phyloP scores from a whole-genome alignment of 2,329 filamentous ascomycete species.

The Colletotrichum tanaceti region DNA sequence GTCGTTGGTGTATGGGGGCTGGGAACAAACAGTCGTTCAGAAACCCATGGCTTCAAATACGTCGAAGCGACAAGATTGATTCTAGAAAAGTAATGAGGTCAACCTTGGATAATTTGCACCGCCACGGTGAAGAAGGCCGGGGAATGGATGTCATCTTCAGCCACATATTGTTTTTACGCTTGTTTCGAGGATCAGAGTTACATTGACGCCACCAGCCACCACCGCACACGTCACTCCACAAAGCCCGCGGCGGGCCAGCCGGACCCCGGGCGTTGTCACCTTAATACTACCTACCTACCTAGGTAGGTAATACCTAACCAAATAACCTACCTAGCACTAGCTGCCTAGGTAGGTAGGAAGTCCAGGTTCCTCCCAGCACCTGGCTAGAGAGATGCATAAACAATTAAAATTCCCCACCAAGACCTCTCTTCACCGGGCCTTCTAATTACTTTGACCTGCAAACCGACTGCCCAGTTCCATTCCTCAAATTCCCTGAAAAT shows the following conservation, averaged over 20 bases:
- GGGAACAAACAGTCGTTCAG: conserved; percentile 19
- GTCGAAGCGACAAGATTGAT: background rate
- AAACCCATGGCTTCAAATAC: conserved; percentile 27
- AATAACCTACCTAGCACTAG: too few species aligned
- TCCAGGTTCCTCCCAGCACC: conserved; percentile 34
- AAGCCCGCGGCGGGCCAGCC: conserved; percentile 25
- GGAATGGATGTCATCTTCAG: conserved; percentile 28
- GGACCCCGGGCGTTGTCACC: conserved; percentile 36
- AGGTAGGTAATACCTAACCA: too few species aligned
- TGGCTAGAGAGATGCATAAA: conserved; percentile 39
- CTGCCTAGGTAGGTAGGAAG: too few species aligned
- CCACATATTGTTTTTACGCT: conserved; percentile 26
- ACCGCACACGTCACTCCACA: conserved; percentile 41
- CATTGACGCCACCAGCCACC: conserved; percentile 41
- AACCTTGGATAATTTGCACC: conserved; percentile 39
- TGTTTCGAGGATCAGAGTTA: conserved; percentile 18
- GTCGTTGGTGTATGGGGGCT: conserved; percentile 5
- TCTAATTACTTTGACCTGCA: conserved; percentile 24
- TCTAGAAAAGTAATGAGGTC: conserved; percentile 41
- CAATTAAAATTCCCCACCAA: conserved; percentile 40
- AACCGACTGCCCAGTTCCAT: conserved; percentile 20
- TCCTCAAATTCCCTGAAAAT: conserved; percentile 20
- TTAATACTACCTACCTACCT: background rate
- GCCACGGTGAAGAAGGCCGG: conserved; percentile 33
- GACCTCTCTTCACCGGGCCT: conserved; percentile 27